Percentiles rank a stretch among this genome's conserved stretches.
Evolutionary conservation across 31 red algal species (phyloP).

Genomic region (Odonthalia washingtoniensis): DNA sequence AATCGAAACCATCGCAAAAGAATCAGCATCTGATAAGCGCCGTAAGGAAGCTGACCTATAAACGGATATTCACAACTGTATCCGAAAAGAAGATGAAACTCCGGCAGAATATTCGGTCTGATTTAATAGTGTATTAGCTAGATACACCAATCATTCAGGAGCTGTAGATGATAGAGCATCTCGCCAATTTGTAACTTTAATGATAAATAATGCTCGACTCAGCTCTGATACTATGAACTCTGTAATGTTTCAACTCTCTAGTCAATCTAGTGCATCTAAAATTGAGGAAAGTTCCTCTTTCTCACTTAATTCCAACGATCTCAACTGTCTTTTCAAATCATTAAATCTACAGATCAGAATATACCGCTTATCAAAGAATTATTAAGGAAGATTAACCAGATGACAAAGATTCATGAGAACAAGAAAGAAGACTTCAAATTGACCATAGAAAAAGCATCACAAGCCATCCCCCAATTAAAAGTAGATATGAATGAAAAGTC

Average conservation of each 20-base stretch:
- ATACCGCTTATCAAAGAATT: neutral
- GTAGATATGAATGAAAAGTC: neutral
- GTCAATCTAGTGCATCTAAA: neutral
- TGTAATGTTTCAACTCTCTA: conserved; percentile 26
- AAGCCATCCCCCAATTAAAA: neutral
- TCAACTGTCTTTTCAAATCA: neutral
- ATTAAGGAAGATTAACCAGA: neutral
- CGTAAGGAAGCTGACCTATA: conserved; percentile 15
- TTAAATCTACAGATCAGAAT: neutral
- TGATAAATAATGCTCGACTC: conserved; percentile 26
- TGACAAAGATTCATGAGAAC: neutral
- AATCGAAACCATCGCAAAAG: conserved; percentile 28
- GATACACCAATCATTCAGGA: conserved; percentile 6
- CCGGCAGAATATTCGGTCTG: neutral
- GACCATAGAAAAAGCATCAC: neutral
- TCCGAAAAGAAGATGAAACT: conserved; percentile 28
- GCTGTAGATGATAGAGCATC: neutral
- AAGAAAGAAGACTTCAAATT: neutral
- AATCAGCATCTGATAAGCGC: neutral
- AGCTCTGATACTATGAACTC: conserved; percentile 36
- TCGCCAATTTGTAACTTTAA: neutral
- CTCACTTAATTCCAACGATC: neutral
- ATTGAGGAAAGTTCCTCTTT: neutral
- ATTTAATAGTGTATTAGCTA: neutral
- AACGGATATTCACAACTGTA: conserved; percentile 15